Base-by-base conservation (phyloP, 768 basidiomycete species). In the Leccinum aurantiacum region DNA sequence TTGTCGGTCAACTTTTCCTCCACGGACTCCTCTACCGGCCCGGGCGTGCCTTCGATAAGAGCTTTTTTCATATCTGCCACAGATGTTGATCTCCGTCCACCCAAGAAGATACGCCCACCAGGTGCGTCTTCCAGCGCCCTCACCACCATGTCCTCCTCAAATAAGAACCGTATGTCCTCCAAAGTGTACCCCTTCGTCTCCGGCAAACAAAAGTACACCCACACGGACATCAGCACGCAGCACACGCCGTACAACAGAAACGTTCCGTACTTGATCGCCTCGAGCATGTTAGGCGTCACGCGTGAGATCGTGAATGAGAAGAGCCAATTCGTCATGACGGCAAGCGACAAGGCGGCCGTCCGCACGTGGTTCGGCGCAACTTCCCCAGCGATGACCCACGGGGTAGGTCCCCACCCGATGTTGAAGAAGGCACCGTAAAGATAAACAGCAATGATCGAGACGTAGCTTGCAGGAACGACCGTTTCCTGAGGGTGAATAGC, bases 171-270 rank as follows among this genome's bases (percentile, higher is more conserved):
- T 47, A 79, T 74, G 54, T 79, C 77, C 66, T 79, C 78, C 44
- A 79, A 62, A 14, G 73, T 72, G 49, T 74, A 71, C 33, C 76
- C 74, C 53, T 63, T 76, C 11, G 78, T 80, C 68, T 80, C 78
- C 19, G 79, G 78, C 35, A 79, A 62, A 63, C 69, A 71, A 53
- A 78, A 63, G 62, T 75, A 75, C 25, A 71, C 70, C 75, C 73
- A 80, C 8, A 48, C 57, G 44, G 71, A 67, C 69, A 78, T 73
- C 50, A 74, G 44, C 37, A 77, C 17, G 57, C 73, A 77, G 50
- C 65, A 68, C 53, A 59, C 5, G 8, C 76, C 75, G 46, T 74
- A 76, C 29, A 74, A 22, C 8, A 77, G 56, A 57, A 69, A 76
- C 44, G 76, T 76, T 38, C 71, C 71, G 15, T 71, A 71, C 19